Conservation (phyloP, 2,329 filamentous ascomycete genomes). For the Alternaria viburni region DNA sequence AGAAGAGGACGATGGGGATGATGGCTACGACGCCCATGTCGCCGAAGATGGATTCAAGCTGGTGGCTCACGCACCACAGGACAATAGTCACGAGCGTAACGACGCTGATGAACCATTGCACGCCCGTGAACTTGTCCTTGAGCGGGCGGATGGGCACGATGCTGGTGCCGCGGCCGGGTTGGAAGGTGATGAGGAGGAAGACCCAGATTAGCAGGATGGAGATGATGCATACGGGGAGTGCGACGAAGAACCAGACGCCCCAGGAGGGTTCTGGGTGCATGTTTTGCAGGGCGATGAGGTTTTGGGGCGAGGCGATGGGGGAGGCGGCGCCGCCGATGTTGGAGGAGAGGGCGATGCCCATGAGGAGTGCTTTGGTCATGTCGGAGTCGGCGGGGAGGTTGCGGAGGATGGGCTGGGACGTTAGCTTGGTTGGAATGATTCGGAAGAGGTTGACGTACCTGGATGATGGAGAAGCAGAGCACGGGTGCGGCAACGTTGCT, state of each 20-base stretch:
- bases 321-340: slow-evolving; percentile 97
- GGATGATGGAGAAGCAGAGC: slow-evolving; percentile 96
- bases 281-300: slow-evolving; percentile 94
- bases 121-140: slow-evolving; percentile 83
- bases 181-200: slow-evolving; percentile 83
- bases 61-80: slow-evolving; percentile 91
- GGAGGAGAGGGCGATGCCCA: slow-evolving; percentile 92
- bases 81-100: slow-evolving; percentile 84
- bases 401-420: slow-evolving; percentile 82
- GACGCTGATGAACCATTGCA: slow-evolving; percentile 90
- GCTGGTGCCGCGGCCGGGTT: slow-evolving; percentile 80
- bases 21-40: slow-evolving; percentile 99
- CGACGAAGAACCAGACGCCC: slow-evolving; percentile 97
- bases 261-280: slow-evolving; percentile 92
- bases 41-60: slow-evolving; percentile 85
- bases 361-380: slow-evolving; percentile 93
- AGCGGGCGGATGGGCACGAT: slow-evolving; percentile 92
- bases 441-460: slow-evolving; percentile 60
- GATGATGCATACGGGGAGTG: slow-evolving; percentile 88
- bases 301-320: slow-evolving; percentile 95
- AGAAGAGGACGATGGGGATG: slow-evolving; percentile 93
- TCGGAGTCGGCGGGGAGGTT: slow-evolving; percentile 88
- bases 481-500: slow-evolving; percentile 98
- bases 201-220: slow-evolving; percentile 89
- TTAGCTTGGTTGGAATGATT: slow-evolving; percentile 4